Base-by-base conservation (phyloP, 176 grass and related monocot genomes). In the Eleusine coracana region DNA sequence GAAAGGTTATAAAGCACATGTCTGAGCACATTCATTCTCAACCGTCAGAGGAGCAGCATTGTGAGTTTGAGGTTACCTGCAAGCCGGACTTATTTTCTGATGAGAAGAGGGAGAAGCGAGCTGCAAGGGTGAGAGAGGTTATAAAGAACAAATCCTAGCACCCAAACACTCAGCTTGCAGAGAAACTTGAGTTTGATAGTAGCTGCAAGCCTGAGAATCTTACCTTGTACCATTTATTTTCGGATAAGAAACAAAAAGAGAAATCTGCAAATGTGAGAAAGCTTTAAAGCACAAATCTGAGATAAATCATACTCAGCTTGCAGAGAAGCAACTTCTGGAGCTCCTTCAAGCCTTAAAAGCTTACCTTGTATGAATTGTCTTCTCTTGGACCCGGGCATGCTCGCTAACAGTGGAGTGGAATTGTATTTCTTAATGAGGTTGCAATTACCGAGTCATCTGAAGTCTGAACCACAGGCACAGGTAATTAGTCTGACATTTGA, bases 1-100 rank as follows among this genome's bases (percentile, higher is more conserved):
- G 78, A 70, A 91, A 87, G 28, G 36, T 46, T 74, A 89, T 85
- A 81, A 83, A 68, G 13, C 60, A 83, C 38, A 73, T 41, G 70
- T 40, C 39, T 52, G 21, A 75, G 1, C 31, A 79, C 7, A 73
- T 12, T 6, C 12, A 36, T 66, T 31, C 63, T 34, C 63, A 85
- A 36, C 44, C 84, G 85, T 78, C 66, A 48, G 80, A 87, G 42
- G 69, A 67, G 39, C 68, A 76, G 51, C 78, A 91, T 71, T 61
- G 84, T 20, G 6, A 49, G 28, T 79, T 83, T 69, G 89, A 94
- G 73, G 13, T 77, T 54, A 82, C 48, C 56, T 87, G 67, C 45
- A 88, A 91, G 51, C 78, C 70, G 68, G 72, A 85, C 27, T 72
- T 94, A 79, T 94, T 89, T 87, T 73, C 87, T 64, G 85, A 60